phyloP scores from a whole-genome alignment of 2,329 filamentous ascomycete species.

The Cladosporium sp. region DNA sequence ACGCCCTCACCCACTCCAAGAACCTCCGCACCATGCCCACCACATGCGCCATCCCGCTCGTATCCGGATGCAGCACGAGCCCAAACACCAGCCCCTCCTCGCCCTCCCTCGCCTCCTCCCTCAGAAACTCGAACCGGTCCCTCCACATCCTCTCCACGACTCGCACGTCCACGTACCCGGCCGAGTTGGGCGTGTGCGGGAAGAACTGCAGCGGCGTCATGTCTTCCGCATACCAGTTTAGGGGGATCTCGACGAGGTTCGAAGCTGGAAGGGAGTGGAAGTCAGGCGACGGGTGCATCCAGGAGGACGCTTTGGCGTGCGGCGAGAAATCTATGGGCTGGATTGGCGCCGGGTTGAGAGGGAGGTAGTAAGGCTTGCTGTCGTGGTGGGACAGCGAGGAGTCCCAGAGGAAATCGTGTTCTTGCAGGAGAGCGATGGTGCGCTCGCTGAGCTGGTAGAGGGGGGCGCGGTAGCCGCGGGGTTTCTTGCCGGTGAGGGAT shows the following conservation, averaged over 20 bases:
- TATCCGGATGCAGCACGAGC: constrained; percentile 52
- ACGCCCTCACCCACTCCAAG: constrained; percentile 44
- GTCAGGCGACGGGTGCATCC: constrained; percentile 40
- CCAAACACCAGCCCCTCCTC: constrained; percentile 42
- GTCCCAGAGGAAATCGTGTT: constrained; percentile 47
- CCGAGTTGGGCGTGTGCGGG: constrained; percentile 45
- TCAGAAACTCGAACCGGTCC: constrained; percentile 53
- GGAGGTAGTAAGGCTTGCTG: constrained; percentile 44
- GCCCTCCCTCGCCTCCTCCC: constrained; percentile 30
- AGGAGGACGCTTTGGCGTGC: constrained; percentile 32
- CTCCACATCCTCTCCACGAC: constrained; percentile 57
- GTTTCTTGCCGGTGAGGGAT: constrained; percentile 39
- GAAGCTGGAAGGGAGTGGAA: constrained; percentile 26
- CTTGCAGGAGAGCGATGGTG: constrained; percentile 44
- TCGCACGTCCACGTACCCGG: constrained; percentile 52
- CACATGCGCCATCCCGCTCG: constrained; percentile 55
- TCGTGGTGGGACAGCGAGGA: constrained; percentile 47
- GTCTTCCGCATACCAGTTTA: constrained; percentile 48
- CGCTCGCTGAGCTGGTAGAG: constrained; percentile 46
- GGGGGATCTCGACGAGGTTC: constrained; percentile 42
- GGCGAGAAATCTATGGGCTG: constrained; percentile 36
- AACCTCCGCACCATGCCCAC: constrained; percentile 52
- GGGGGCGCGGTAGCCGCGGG: constrained; percentile 47
- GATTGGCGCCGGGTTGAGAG: constrained; percentile 35
- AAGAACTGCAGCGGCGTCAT: constrained; percentile 45